Evolutionary conservation across 129 eudicot species (phyloP).

Genomic region (Chrysanthemum makinoi): DNA sequence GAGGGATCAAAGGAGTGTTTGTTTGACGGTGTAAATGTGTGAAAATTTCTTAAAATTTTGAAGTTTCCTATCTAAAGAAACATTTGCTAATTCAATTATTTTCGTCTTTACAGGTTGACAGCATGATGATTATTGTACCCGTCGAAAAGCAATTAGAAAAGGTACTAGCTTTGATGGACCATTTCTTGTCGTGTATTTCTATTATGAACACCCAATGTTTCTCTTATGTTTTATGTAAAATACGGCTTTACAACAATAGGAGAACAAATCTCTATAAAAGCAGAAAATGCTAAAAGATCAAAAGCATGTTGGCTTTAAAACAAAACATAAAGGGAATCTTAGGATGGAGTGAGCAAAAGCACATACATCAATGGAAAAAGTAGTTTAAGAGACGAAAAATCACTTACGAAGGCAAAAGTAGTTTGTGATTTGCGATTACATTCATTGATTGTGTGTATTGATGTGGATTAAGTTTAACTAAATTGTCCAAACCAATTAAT

Average conservation of each 20-base stretch:
- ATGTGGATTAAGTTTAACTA: too few species aligned
- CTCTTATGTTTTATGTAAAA: neutral
- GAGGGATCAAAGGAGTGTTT: constrained; percentile 17
- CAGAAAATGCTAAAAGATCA: neutral
- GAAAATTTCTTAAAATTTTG: neutral
- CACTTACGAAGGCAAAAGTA: too few species aligned
- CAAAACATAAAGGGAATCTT: constrained; percentile 18
- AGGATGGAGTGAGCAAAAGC: too few species aligned
- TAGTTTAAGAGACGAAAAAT: too few species aligned
- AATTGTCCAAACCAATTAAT: too few species aligned
- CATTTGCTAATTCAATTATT: constrained; percentile 4
- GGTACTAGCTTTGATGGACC: neutral
- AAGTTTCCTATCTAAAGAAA: constrained; percentile 9
- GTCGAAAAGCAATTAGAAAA: neutral
- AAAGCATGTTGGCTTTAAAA: constrained; percentile 10
- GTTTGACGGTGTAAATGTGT: constrained; percentile 23
- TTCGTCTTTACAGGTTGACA: constrained; percentile 9
- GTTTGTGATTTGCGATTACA: too few species aligned
- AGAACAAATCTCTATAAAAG: neutral
- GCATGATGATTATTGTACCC: constrained; percentile 15
- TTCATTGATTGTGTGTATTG: too few species aligned
- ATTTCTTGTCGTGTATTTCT: neutral
- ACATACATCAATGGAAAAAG: too few species aligned
- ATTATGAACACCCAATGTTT: neutral
- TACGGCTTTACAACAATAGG: neutral